These are phyloP conservation scores for Camellia granthamiana DNA, from an alignment of 148 eudicot species.

Conservation along the genomic window DNA sequence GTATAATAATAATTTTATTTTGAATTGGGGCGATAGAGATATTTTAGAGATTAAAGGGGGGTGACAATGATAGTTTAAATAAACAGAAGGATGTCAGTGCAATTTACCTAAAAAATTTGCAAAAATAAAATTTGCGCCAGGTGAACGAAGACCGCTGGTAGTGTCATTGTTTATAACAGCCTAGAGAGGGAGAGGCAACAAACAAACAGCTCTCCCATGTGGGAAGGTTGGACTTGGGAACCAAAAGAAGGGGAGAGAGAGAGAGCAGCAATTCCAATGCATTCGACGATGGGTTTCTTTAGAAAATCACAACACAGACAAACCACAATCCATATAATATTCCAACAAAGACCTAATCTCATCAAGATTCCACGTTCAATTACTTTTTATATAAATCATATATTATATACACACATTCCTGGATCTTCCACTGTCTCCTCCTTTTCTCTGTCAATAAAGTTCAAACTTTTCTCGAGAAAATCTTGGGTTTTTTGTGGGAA, in stretches of 20 bases:
- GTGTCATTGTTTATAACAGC: background rate
- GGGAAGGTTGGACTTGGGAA: slow-evolving; percentile 13
- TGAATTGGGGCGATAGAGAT: too few species aligned
- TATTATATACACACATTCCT: background rate
- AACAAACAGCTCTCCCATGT: background rate
- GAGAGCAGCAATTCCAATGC: slow-evolving; percentile 2
- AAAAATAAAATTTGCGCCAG: too few species aligned
- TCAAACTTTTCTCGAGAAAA: background rate
- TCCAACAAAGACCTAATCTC: background rate
- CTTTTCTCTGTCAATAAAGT: background rate
- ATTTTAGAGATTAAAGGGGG: too few species aligned
- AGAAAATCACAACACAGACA: background rate
- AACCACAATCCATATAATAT: background rate
- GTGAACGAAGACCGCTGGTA: too few species aligned
- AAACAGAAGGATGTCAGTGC: too few species aligned
- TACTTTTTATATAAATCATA: background rate
- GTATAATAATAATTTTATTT: too few species aligned
- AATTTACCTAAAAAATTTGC: too few species aligned
- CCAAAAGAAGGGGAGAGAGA: too few species aligned
- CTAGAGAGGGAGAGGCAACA: background rate
- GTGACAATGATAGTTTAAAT: too few species aligned
- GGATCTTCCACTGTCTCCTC: background rate
- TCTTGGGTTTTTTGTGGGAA: background rate
- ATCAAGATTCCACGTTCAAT: background rate
- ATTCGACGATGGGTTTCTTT: background rate